A percentile compares a stretch with the other conserved stretches of the same genome.
phyloP scores from a whole-genome alignment of 176 grass and related monocot species.

The Zizania latifolia region DNA sequence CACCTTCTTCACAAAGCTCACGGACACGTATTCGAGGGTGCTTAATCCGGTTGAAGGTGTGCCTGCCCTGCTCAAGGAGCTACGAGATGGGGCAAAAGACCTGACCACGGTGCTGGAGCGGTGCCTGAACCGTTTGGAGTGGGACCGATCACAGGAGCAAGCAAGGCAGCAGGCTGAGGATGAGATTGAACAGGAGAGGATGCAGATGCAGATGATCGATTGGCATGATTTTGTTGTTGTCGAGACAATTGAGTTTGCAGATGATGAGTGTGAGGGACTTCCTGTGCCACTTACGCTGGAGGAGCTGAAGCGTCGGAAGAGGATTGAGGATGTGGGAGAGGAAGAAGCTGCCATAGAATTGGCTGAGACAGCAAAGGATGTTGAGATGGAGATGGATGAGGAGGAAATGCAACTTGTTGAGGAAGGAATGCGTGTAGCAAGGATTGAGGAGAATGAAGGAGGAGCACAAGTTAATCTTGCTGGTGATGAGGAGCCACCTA shows the following conservation, averaged over 20 bases:
- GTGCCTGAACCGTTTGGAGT: conserved; percentile 80
- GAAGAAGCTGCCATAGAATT: conserved; percentile 38
- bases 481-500: conserved; percentile 67
- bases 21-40: conserved; percentile 79
- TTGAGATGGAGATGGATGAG: conserved; percentile 90
- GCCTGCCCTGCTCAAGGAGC: conserved; percentile 31
- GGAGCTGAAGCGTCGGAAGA: conserved; percentile 82
- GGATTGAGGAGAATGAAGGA: conserved; percentile 51
- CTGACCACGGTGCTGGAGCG: conserved; percentile 71
- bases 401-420: conserved; percentile 92
- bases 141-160: conserved; percentile 91
- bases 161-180: conserved; percentile 87
- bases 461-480: conserved; percentile 30
- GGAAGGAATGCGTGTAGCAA: conserved; percentile 79
- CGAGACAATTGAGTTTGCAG: conserved; percentile 84
- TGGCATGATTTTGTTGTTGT: conserved; percentile 97
- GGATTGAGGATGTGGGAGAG: conserved; percentile 57
- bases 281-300: conserved; percentile 68
- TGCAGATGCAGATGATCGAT: conserved; percentile 94
- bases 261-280: conserved; percentile 77
- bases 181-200: conserved; percentile 81
- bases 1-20: conserved; percentile 75
- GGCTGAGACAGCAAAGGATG: conserved; percentile 61
- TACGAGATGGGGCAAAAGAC: conserved; percentile 42
- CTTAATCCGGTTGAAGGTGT: conserved; percentile 57